Percentiles rank a stretch among this genome's conserved stretches.
phyloP scores from a whole-genome alignment of 2,329 filamentous ascomycete genomes.

The Trichoderma pleuroti region DNA sequence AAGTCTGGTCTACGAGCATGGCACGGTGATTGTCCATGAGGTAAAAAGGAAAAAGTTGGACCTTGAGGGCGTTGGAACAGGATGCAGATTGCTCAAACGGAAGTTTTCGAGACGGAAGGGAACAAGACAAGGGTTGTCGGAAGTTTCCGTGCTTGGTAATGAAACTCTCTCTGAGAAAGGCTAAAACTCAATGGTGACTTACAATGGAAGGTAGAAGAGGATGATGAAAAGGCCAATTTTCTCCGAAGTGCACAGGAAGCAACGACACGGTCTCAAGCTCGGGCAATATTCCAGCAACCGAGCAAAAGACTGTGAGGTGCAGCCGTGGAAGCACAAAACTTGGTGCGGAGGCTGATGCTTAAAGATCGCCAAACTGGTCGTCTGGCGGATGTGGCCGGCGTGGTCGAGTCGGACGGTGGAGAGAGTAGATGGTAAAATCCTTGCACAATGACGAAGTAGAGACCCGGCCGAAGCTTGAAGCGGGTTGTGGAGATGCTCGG shows the following conservation, averaged over 20 bases:
- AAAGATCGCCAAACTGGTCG: neutral
- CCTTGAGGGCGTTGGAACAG: neutral
- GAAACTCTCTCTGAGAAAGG: neutral
- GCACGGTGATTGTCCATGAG: neutral
- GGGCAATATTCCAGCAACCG: slow-evolving; percentile 42
- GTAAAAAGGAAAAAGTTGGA: neutral
- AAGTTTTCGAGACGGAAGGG: neutral
- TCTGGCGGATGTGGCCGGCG: neutral
- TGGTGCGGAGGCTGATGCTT: neutral
- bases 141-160: neutral
- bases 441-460: slow-evolving; percentile 4
- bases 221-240: neutral
- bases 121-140: neutral
- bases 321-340: slow-evolving; percentile 6
- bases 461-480: neutral
- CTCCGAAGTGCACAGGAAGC: slow-evolving; percentile 16
- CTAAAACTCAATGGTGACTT: slow-evolving; percentile 12
- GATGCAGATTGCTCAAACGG: neutral
- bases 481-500: neutral
- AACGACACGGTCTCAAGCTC: slow-evolving; percentile 25
- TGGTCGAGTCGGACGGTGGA: slow-evolving; percentile 8
- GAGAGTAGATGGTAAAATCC: neutral
- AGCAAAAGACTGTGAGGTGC: slow-evolving; percentile 25
- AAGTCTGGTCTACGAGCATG: neutral
- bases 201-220: slow-evolving; percentile 6